Conservation (phyloP, 176 grass and related monocot genomes). For the Oryza officinalis region DNA sequence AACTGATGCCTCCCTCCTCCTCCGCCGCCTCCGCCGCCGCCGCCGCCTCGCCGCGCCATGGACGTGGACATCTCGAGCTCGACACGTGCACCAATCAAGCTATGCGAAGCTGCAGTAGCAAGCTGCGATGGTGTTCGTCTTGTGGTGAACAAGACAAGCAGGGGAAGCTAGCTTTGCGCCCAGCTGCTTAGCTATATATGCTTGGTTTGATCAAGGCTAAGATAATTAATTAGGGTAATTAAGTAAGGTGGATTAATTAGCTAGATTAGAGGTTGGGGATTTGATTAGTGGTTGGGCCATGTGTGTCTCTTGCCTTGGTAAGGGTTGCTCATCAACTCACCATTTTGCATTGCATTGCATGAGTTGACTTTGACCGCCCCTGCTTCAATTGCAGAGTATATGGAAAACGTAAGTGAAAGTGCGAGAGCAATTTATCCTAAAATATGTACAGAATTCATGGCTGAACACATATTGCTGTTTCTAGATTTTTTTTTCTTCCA, state of each 20-base stretch:
- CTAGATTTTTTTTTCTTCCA: no score
- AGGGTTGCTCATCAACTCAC: background rate
- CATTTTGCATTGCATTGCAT: background rate
- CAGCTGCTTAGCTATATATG: background rate
- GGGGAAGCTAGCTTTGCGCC: background rate
- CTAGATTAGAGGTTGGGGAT: background rate
- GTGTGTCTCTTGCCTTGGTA: background rate
- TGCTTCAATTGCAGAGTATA: background rate
- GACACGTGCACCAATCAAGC: no score
- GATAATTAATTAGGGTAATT: no score
- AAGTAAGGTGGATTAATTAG: background rate
- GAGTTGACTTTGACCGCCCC: background rate
- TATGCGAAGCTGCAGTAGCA: background rate
- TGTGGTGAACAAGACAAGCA: background rate
- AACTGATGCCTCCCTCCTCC: slow-evolving; percentile 23
- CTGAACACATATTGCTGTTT: no score
- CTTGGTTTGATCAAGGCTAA: background rate
- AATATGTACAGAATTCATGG: no score
- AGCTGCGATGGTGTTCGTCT: no score
- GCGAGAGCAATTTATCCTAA: no score
- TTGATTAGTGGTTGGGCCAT: background rate
- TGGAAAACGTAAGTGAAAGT: no score
- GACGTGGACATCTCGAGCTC: background rate
- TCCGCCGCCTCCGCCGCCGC: background rate
- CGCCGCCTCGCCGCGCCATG: background rate